These are phyloP conservation scores for Ceratocystis diversiconidia DNA, from an alignment of 2,329 filamentous ascomycete genomes.

Conservation along the genomic window DNA sequence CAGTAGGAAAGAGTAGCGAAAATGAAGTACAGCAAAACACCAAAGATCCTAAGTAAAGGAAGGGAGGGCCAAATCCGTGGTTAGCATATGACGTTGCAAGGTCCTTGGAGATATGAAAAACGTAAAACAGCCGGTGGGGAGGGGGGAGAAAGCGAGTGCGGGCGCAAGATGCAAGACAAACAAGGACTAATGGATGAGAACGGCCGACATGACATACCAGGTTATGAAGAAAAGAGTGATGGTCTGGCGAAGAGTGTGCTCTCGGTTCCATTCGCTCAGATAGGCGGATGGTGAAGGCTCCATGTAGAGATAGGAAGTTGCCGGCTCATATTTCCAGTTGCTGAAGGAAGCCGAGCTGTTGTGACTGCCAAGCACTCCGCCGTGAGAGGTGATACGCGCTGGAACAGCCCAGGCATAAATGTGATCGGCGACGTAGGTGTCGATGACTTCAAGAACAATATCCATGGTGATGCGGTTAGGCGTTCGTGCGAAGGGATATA, in stretches of 20 bases:
- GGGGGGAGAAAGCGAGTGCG: neutral
- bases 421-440: slow-evolving; percentile 69
- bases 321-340: slow-evolving; percentile 55
- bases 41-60: slow-evolving; percentile 54
- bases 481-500: neutral
- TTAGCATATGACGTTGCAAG: slow-evolving; percentile 11
- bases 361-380: slow-evolving; percentile 23
- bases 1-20: slow-evolving; percentile 72
- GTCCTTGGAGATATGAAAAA: neutral
- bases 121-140: neutral
- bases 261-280: slow-evolving; percentile 60
- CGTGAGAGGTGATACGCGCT: slow-evolving; percentile 24
- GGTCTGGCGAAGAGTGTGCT: slow-evolving; percentile 62
- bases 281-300: slow-evolving; percentile 64
- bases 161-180: neutral
- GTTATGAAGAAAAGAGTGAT: slow-evolving; percentile 70
- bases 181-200: slow-evolving; percentile 17
- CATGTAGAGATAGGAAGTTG: slow-evolving; percentile 54
- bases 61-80: neutral
- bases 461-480: slow-evolving; percentile 51
- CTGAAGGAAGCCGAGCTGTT: slow-evolving; percentile 46
- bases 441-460: slow-evolving; percentile 72
- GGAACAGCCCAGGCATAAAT: slow-evolving; percentile 62
- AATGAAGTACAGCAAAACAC: slow-evolving; percentile 68
- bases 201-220: slow-evolving; percentile 46